Base-by-base conservation (phyloP, 2,329 filamentous ascomycete species). In the Sporothrix humicola region DNA sequence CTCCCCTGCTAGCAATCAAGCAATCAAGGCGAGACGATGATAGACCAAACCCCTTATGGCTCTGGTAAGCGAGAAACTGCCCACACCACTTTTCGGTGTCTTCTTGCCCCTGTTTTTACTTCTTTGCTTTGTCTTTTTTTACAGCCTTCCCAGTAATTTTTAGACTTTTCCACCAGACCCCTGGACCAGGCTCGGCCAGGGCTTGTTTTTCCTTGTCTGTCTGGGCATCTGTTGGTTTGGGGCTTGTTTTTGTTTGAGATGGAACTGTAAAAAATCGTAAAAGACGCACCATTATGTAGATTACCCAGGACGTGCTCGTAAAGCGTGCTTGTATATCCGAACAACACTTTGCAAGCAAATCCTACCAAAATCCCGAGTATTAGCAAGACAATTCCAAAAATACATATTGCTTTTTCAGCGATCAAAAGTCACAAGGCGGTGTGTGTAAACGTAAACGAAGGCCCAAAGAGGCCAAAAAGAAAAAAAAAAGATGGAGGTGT, bases 1-100 rank as follows among this genome's bases (percentile, higher is more conserved):
- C 23, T 37, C 2, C 23, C 50, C 42, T 70, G 20, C 20, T 23
- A 31, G 48, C 23, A 63, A 61, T 37, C 68, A 58, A 61, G 52
- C 31, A 37, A 37, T 37, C 31, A 37, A 37, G n/a, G 10, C 42
- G 8, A 50, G 56, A 23, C 59, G 23, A 13, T 52, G 17, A 42
- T 26, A 63, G 69, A 42, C 70, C 61, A 66, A 56, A 9, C 70
- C 59, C 9, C n/a, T 72, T 72, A 17, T 72, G 59, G 70, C 46
- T n/a, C 50, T 46, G 46, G 59, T 66, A 72, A 72, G 59, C 70
- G 70, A 72, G 59, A 26, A 37, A 6, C 12, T 13, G 26, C 23
- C 23, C 37, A 48, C 59, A 46, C 42, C 17, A 23, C n/a, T 20
- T 56, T 12, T 12, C 20, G 13, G 2, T 26, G 31, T 37, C 7